These are phyloP conservation scores for Nannochloropsis gaditana DNA, from an alignment of 108 stramenopile genomes.

Conservation along the genomic window DNA sequence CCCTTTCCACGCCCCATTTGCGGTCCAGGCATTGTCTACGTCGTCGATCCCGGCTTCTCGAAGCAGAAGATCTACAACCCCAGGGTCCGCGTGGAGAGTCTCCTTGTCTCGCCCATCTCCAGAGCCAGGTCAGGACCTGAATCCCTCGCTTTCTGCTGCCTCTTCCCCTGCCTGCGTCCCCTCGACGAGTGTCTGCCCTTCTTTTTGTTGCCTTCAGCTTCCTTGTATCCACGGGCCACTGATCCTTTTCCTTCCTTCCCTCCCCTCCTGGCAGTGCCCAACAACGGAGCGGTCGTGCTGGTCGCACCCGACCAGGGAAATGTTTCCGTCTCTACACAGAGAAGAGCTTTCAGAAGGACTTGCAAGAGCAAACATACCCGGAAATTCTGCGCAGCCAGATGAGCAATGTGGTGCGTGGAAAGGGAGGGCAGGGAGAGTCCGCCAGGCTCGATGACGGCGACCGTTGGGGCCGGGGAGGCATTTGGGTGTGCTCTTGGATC, in stretches of 20 bases:
- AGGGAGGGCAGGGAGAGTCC: not conserved
- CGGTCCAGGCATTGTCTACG: conserved; percentile 79
- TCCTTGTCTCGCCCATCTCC: conserved; percentile 95
- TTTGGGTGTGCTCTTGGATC: not conserved
- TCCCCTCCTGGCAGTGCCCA: not conserved
- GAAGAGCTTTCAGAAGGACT: conserved; percentile 83
- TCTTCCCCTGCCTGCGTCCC: not conserved
- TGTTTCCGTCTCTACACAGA: conserved; percentile 99
- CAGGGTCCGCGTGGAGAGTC: conserved; percentile 90
- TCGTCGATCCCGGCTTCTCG: conserved; percentile 96
- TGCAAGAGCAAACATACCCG: conserved; percentile 97
- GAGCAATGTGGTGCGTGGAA: conserved; percentile 25
- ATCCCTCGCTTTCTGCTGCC: not conserved
- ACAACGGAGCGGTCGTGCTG: conserved; percentile 79
- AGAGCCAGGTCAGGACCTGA: conserved; percentile 60
- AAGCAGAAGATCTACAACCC: conserved; percentile 99
- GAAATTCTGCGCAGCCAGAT: conserved; percentile 79
- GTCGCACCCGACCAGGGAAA: conserved; percentile 96
- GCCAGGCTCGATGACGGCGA: too few species aligned
- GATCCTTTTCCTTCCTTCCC: not conserved
- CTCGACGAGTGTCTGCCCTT: not conserved
- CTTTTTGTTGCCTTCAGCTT: not conserved
- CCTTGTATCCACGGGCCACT: not conserved
- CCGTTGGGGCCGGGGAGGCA: not conserved
- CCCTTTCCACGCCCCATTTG: not conserved